Evolutionary conservation across 805 yeast species (phyloP).

Genomic region (Candida fluviatilis): DNA sequence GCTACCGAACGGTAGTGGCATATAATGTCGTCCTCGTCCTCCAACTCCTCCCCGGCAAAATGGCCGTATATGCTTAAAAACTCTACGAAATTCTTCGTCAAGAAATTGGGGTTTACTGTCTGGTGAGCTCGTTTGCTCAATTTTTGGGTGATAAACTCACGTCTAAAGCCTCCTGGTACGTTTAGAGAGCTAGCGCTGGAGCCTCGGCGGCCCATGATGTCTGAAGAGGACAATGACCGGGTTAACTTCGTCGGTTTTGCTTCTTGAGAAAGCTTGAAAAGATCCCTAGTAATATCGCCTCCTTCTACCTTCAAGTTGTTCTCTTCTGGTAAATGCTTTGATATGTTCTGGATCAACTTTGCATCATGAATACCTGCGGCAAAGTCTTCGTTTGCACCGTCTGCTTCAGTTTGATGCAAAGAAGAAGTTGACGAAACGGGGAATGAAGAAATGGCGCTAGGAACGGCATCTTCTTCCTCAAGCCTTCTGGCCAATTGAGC

Average conservation of each 20-base stretch:
- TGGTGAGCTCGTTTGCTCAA: constrained; percentile 16
- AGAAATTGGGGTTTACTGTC: constrained; percentile 37
- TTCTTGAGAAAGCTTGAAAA: constrained; percentile 29
- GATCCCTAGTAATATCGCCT: constrained; percentile 50
- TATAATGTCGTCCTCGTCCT: constrained; percentile 57
- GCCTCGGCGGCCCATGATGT: constrained; percentile 34
- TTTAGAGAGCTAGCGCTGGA: constrained; percentile 65
- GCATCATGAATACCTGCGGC: constrained; percentile 27
- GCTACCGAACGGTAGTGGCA: constrained; percentile 38
- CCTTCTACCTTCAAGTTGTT: constrained; percentile 39
- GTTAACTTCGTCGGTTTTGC: constrained; percentile 11
- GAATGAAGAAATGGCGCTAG: no score
- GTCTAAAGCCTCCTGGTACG: constrained; percentile 80
- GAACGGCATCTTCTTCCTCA: no score
- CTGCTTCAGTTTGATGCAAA: constrained; percentile 1
- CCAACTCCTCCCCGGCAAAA: constrained; percentile 81
- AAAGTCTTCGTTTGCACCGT: constrained; percentile 14
- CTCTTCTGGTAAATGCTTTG: constrained; percentile 34
- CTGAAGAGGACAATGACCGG: constrained; percentile 22
- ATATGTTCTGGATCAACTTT: constrained; percentile 24
- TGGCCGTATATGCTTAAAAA: constrained; percentile 78
- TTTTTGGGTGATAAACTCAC: constrained; percentile 55
- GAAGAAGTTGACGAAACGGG: constrained; percentile 10
- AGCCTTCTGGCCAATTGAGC: no score
- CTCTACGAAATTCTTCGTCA: constrained; percentile 72